phyloP scores from a whole-genome alignment of 768 basidiomycete genomes.

The Lactarius vividus region DNA sequence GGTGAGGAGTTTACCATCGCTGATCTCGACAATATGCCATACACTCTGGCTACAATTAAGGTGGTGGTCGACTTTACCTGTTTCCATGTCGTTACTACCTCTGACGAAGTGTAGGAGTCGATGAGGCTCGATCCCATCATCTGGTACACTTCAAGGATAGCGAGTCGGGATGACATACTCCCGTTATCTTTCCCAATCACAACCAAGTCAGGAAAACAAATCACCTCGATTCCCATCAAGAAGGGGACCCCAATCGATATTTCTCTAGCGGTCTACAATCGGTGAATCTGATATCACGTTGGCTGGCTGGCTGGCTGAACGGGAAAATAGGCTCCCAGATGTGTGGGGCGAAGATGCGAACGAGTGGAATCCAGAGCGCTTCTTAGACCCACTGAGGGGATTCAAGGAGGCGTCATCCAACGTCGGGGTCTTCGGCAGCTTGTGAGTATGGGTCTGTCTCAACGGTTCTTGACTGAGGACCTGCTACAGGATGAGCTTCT shows the following conservation, averaged over 20 bases:
- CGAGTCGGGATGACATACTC: slow-evolving; percentile 8
- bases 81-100: not conserved
- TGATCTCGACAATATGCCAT: slow-evolving; percentile 1
- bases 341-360: slow-evolving; percentile 19
- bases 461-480: not conserved
- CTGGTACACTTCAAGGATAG: not conserved
- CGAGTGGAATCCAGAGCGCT: slow-evolving; percentile 12
- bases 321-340: not conserved
- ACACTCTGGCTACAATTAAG: slow-evolving; percentile 6
- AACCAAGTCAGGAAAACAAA: slow-evolving; percentile 9
- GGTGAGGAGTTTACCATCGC: not conserved
- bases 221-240: slow-evolving; percentile 9
- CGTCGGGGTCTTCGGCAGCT: slow-evolving; percentile 6
- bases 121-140: slow-evolving; percentile 2
- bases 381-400: slow-evolving; percentile 1
- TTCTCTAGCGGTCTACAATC: not conserved
- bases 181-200: slow-evolving; percentile 15
- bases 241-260: slow-evolving; percentile 14
- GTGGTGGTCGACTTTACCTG: slow-evolving; percentile 2
- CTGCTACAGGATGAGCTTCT: slow-evolving; percentile 10
- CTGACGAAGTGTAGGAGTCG: not conserved
- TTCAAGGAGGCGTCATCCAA: not conserved
- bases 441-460: not conserved
- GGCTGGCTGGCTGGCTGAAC: not conserved
- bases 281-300: not conserved